Evolutionary conservation across 2,329 filamentous ascomycete species (phyloP), one percentile per base, ranked within the genome.

Genomic region (Fusarium sp.): DNA sequence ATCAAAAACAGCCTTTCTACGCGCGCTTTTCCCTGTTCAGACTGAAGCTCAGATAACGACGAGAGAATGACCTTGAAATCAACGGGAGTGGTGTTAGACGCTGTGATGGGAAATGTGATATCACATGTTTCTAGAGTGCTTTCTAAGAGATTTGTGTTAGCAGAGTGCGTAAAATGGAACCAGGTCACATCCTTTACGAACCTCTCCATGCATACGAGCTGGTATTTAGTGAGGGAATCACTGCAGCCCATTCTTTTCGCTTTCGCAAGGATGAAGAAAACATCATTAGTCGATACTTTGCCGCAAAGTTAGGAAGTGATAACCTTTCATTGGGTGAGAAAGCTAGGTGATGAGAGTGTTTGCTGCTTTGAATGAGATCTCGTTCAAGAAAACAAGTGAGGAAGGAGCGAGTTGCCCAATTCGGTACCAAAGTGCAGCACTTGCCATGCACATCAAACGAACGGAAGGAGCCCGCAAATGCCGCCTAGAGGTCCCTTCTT

Each of bases 101-200:
- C 20, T 11, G 47, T 53, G 22, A 84, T 57, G 6, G 77, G 77
- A 40, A 87, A 77, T 16, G 81, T 81, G 30, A 86, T 70, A 66
- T 87, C 86, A 65, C 86, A 82, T 4, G 78, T 80, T 18, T 77
- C 71, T 4, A 87, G 75, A 18, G 72, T 76, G 6, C 74, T 70
- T 73, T 86, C 85, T 87, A 48, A 7, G 20, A 20, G 18, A 47
- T 42, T 44, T 60, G 61, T 44, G 57, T 64, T 16, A 60, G 48
- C 34, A 34, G 37, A 40, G 22, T 53, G 30, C 44, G 51, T 52
- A 25, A 29, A 46, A 16, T 20, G 5, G 14, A 22, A 29, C 34
- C 20, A 32, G 34, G 42, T 71, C 34, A 66, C 30, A 55, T 30
- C 20, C 10, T 22, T 16, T 41, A 58, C 74, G 67, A 61, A 74